Evolutionary conservation across 2,329 filamentous ascomycete species (phyloP).

Genomic region (Metarhizium robertsii): DNA sequence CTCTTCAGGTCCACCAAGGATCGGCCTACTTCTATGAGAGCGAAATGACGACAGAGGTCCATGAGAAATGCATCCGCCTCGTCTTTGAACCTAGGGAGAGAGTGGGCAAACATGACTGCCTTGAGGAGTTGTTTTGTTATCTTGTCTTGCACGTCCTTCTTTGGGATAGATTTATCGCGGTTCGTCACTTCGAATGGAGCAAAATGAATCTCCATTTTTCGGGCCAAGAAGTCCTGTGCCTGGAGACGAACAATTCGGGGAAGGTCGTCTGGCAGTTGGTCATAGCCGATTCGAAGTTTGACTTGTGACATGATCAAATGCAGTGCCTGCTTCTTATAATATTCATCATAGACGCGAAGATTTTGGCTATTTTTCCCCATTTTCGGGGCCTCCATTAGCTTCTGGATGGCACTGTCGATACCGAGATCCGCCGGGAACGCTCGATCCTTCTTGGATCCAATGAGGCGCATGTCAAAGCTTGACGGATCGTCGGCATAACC

Average conservation of each 20-base stretch:
- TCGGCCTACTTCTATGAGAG: conserved; percentile 78
- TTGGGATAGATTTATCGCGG: conserved; percentile 71
- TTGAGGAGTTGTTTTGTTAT: conserved; percentile 81
- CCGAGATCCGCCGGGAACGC: conserved; percentile 82
- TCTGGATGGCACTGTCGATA: conserved; percentile 79
- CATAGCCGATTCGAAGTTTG: conserved; percentile 81
- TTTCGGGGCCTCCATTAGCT: conserved; percentile 74
- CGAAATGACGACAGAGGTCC: conserved; percentile 82
- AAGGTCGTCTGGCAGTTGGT: conserved; percentile 83
- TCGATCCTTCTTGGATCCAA: conserved; percentile 81
- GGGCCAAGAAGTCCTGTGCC: conserved; percentile 71
- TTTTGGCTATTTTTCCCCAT: conserved; percentile 36
- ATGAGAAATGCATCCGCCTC: conserved; percentile 67
- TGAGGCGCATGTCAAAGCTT: conserved; percentile 80
- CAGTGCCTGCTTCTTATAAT: conserved; percentile 90
- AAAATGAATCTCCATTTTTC: conserved; percentile 62
- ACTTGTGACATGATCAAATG: conserved; percentile 80
- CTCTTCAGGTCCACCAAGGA: conserved; percentile 77
- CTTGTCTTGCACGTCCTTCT: conserved; percentile 77
- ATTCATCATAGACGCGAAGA: conserved; percentile 58
- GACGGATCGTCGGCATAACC: conserved; percentile 79
- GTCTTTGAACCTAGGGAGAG: conserved; percentile 68
- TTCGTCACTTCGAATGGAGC: conserved; percentile 67
- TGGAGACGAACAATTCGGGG: conserved; percentile 77
- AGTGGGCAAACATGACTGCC: conserved; percentile 76